Evolutionary conservation across 768 basidiomycete species (phyloP), one percentile per base, ranked within the genome.

Genomic region (Tubosaeta sp.): DNA sequence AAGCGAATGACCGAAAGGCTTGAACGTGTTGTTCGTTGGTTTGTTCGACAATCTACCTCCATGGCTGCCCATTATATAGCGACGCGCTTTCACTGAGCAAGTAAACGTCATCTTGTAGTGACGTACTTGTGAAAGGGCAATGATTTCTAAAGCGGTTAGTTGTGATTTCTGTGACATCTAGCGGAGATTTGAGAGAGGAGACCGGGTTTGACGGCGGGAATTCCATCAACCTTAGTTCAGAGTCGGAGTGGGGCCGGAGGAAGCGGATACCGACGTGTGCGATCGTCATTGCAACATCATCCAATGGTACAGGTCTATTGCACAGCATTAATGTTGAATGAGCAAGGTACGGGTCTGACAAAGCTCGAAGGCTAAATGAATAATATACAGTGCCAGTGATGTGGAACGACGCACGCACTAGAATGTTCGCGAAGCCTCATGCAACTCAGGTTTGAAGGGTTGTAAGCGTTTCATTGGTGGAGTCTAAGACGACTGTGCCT

Each of bases 11-110:
- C 18, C 40, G 24, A 25, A 22, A 34, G 19, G 12, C n/a, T 24
- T 18, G 30, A 25, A 11, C 30, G 6, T 25, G n/a, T 21, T 7
- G 31, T 32, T 14, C 14, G 36, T 21, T 54, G 44, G 22, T 35
- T 14, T 25, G n/a, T 29, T 34, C 18, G 2, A 12, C 5, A 9
- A 3, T 18, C 9, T 6, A 16, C 16, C 25, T 11, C 18, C 34
- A n/a, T 3, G 4, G 4, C n/a, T 2, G 40, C 21, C 32, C 18
- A 30, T 52, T 52, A 45, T 62, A 63, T 62, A 63, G 43, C n/a
- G 16, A 5, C 6, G 31, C n/a, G 11, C 31, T 19, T 24, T 21
- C 41, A 24, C 22, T 27, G 24, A 3, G 9, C n/a, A 47, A 16
- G 40, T 18, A 27, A 30, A 38, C 39, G 32, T 39, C 41, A 29